Conservation (phyloP, 148 eudicot species). For the Rhododendron ferrugineum region DNA sequence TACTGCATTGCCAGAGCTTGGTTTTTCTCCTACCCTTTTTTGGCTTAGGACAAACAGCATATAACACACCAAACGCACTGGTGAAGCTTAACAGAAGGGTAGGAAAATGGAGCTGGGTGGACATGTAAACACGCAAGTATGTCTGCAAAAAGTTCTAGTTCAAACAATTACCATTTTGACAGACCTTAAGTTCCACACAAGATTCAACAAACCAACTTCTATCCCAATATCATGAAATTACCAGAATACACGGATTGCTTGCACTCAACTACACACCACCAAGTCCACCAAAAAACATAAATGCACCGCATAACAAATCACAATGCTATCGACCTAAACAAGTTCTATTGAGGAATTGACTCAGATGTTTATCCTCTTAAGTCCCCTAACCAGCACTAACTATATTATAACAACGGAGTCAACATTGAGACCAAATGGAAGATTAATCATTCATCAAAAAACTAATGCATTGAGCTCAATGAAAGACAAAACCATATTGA, state of each 20-base stretch:
- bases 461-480: background rate
- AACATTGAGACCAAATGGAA: background rate
- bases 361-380: background rate
- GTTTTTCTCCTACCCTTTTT: too few relatives aligned
- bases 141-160: background rate
- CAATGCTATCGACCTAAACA: background rate
- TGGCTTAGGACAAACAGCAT: background rate
- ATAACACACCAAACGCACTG: background rate
- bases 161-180: too few relatives aligned
- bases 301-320: background rate
- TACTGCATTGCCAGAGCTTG: too few relatives aligned
- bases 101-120: background rate
- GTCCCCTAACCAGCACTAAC: background rate
- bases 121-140: background rate
- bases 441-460: background rate
- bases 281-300: background rate
- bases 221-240: too few relatives aligned
- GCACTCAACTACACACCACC: too few relatives aligned
- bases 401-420: background rate
- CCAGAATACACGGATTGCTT: too few relatives aligned
- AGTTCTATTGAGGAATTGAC: background rate
- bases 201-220: too few relatives aligned
- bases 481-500: background rate
- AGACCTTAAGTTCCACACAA: too few relatives aligned
- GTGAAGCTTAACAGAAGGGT: background rate